Percentiles rank a stretch among this genome's conserved stretches.
phyloP scores from a whole-genome alignment of 129 eudicot species.

The Saussurea involucrata region DNA sequence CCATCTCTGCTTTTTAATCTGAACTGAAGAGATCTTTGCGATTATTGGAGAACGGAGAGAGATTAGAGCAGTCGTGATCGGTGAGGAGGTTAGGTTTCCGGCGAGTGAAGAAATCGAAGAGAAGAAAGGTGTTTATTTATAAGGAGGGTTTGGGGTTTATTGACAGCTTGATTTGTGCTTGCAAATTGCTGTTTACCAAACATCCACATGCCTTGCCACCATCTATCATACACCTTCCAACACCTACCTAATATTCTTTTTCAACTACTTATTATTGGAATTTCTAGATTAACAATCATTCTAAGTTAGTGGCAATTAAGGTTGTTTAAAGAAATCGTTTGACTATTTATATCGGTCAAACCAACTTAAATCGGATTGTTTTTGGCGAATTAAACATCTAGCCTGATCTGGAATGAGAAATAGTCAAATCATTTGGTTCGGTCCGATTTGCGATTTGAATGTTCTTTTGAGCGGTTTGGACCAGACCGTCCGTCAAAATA shows the following conservation, averaged over 20 bases:
- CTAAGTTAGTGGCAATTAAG: too few relatives aligned
- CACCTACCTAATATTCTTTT: not conserved
- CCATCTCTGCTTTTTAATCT: conserved; percentile 16
- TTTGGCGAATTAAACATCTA: too few relatives aligned
- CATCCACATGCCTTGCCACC: conserved; percentile 12
- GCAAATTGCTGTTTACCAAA: conserved; percentile 17
- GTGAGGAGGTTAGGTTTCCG: not conserved
- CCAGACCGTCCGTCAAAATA: too few relatives aligned
- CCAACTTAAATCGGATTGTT: too few relatives aligned
- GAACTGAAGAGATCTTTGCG: not conserved
- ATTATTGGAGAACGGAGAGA: not conserved
- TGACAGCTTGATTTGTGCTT: conserved; percentile 22
- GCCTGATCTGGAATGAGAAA: too few relatives aligned
- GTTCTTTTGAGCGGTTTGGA: too few relatives aligned
- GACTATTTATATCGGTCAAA: too few relatives aligned
- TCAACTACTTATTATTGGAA: not conserved
- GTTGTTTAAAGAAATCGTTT: too few relatives aligned
- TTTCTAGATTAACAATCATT: too few relatives aligned
- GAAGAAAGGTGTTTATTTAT: conserved; percentile 1
- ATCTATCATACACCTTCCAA: conserved; percentile 9
- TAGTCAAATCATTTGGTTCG: too few relatives aligned
- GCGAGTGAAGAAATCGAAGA: not conserved
- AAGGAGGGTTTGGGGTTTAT: not conserved
- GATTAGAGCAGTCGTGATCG: not conserved
- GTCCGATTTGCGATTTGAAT: too few relatives aligned